Percentiles rank a stretch among this genome's conserved stretches.
These are phyloP conservation scores for Primulina huaijiensis DNA, from an alignment of 257 asterid genomes.

Conservation along the genomic window DNA sequence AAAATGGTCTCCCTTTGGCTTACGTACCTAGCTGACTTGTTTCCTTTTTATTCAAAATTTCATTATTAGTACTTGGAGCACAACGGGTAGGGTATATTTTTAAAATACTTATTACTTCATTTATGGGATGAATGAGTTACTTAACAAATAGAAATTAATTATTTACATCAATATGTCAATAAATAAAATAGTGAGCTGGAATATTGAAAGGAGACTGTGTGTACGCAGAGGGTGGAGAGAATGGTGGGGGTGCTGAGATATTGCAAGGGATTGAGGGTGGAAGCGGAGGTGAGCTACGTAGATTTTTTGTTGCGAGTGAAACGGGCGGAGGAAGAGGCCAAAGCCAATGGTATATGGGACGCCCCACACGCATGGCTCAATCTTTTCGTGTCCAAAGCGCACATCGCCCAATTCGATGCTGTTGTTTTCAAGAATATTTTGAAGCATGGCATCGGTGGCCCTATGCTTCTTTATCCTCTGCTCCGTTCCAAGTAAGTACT, in stretches of 20 bases:
- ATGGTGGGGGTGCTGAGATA: constrained; percentile 41
- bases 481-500: constrained; percentile 71
- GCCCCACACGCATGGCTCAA: constrained; percentile 99
- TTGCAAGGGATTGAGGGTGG: constrained; percentile 37
- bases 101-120: too few relatives aligned
- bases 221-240: constrained; percentile 47
- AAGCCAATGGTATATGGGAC: constrained; percentile 76
- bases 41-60: too few relatives aligned
- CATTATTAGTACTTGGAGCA: too few relatives aligned
- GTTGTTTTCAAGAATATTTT: constrained; percentile 62
- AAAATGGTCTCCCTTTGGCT: background rate
- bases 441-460: constrained; percentile 85
- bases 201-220: too few relatives aligned
- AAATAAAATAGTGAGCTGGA: too few relatives aligned
- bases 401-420: constrained; percentile 62
- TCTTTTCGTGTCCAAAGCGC: constrained; percentile 60
- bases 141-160: too few relatives aligned
- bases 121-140: too few relatives aligned
- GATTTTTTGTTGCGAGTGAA: constrained; percentile 76
- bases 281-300: constrained; percentile 50
- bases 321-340: constrained; percentile 64
- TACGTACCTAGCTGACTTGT: too few relatives aligned
- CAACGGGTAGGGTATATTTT: too few relatives aligned
- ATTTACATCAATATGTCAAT: too few relatives aligned
- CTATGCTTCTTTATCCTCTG: constrained; percentile 78